Evolutionary conservation across 2,329 filamentous ascomycete species (phyloP), one percentile per base, ranked within the genome.

Genomic region (Stachybotrys chlorohalonatus): DNA sequence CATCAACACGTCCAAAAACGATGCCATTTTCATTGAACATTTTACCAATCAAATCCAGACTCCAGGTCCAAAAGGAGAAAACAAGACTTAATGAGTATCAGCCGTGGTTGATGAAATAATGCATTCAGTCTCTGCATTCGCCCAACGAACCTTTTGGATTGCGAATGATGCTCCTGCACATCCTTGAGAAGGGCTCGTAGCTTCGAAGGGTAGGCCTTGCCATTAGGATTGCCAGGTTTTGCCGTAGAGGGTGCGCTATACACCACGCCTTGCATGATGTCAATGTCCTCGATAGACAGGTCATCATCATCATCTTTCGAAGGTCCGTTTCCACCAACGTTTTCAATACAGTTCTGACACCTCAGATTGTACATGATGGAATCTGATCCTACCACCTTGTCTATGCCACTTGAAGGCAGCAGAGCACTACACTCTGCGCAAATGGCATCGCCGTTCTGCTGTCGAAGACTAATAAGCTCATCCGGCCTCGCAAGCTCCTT

Each of bases 61-160:
- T 73, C 7, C 65, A 61, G 5, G 67, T 74, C 73, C 70, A 75
- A 57, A 65, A 71, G 0, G 70, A 73, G 54, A 74, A 75, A 47
- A 75, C 64, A 49, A 74, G 72, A 51, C 70, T 75, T 59, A 3
- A 74, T 73, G 1, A 75, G 24, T 15, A 3, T 50, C 75, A 67
- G 1, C 65, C 67, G 1, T 75, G 24, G 24, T 24, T 24, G 24
- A 24, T 24, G 24, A 24, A 24, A 24, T 24, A 24, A 24, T 2
- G 24, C 24, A 24, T 24, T 24, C 24, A 24, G 4, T 24, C 24
- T 24, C 24, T 24, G 24, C 24, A 24, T 24, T 24, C 24, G 24
- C 17, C 11, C 16, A 24, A 50, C 50, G 6, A 6, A 52, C 50
- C 50, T 39, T 45, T 52, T 52, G 6, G 36, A n/a, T 16, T 52